Evolutionary conservation across 345 rosid genomes (phyloP), one percentile per base, ranked within the genome.

Genomic region (Triadica sebifera): DNA sequence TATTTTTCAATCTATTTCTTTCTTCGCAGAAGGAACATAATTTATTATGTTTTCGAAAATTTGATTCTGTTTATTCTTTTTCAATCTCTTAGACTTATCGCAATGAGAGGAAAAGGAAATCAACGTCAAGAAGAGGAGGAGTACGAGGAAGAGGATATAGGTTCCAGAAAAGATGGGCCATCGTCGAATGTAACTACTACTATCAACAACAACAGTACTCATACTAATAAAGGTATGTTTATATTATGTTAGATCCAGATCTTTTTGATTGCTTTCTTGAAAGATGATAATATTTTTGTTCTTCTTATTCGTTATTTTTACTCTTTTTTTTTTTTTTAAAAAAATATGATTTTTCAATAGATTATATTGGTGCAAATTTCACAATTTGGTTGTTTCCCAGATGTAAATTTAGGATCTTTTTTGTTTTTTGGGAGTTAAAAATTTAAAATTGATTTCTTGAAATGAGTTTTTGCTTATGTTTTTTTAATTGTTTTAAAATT

Each of bases 61-160:
- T 52, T 73, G 70, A 75, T 61, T 61, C 20, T 37, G 20, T 4
- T 29, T 39, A 9, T 12, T 20, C 25, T 57, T 25, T 37, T 20
- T 15, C 56, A 19, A 50, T 50, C 8, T 20, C 15, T 19, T 15
- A 71, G 75, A 63, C 41, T 8, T 20, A 10, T 17, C 5, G 22
- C 8, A 73, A 92, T 90, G 97, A 89, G 97, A 86, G 91, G 85
- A 13, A 88, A 89, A 70, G 87, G 81, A 69, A 86, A 84, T 83
- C 97, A 78, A 78, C 67, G 45, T 67, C 79, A 66, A 56, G 97
- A 88, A 61, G 96, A 85, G 58, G 97, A 90, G 46, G 98, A 90
- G 45, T 92, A 84, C 87, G 93, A 88, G 22, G 97, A 90, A 56
- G 97, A 89, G 0, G 98, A 91, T 5, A 86, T 84, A 72, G 75